These are phyloP conservation scores for Mortierella sp. DNA, from an alignment of 371 early-diverging fungal genomes.

Conservation along the genomic window DNA sequence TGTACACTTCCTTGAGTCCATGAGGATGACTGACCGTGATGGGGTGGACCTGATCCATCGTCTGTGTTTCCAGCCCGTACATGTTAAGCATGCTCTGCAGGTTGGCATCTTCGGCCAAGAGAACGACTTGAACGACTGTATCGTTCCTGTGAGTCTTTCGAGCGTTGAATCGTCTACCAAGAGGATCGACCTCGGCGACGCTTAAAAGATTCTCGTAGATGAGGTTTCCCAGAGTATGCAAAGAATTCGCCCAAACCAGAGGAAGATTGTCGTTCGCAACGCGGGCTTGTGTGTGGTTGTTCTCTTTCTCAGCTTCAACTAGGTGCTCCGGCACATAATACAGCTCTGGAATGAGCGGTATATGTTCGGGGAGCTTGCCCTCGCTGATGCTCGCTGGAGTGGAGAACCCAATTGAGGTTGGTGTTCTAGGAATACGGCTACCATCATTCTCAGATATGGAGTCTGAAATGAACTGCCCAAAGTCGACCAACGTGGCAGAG, in stretches of 20 bases:
- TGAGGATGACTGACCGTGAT: conserved; percentile 82
- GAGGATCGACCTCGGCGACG: conserved; percentile 88
- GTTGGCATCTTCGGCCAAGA: conserved; percentile 79
- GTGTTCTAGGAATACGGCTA: conserved; percentile 40
- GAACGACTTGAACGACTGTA: conserved; percentile 83
- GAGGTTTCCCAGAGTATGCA: conserved; percentile 82
- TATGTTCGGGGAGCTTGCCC: conserved; percentile 53
- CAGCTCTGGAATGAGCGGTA: conserved; percentile 80
- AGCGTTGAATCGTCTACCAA: conserved; percentile 76
- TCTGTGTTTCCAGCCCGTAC: conserved; percentile 85
- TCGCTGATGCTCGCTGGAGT: conserved; percentile 38
- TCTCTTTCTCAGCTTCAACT: conserved; percentile 78
- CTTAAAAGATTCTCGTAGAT: conserved; percentile 83
- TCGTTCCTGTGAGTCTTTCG: conserved; percentile 57
- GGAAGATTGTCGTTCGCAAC: conserved; percentile 90
- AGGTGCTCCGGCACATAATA: conserved; percentile 82
- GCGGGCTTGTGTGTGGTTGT: conserved; percentile 82
- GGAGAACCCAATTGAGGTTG: conserved; percentile 48
- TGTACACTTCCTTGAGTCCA: conserved; percentile 84
- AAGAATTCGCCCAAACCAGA: conserved; percentile 90
- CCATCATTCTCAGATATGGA: conserved; percentile 51
- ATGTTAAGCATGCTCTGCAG: conserved; percentile 76
- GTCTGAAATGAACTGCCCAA: conserved; percentile 53
- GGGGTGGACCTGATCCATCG: conserved; percentile 74
- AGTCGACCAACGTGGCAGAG: conserved; percentile 64